Evolutionary conservation across 805 yeast species (phyloP), one percentile per base, ranked within the genome.

Genomic region (Yarrowia sp.): DNA sequence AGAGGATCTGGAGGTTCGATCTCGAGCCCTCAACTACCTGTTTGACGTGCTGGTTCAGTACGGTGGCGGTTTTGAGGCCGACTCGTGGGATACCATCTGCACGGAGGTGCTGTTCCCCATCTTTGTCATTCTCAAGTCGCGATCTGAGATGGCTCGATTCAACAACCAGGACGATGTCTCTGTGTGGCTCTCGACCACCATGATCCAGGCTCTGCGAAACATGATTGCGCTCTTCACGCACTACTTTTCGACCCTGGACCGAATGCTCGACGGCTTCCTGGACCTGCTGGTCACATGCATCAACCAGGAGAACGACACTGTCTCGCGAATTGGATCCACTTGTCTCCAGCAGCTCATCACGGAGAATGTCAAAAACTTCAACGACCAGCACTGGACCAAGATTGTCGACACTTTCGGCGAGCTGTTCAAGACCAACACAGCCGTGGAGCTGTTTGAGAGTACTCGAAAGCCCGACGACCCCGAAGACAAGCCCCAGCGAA

Each of bases 291-390:
- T 86, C 1, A 87, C 93, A 6, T 95, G 99, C 76, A 90, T 95
- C 59, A 91, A 97, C 70, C 99, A 95, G 75, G 97, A 92, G 70
- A 93, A 95, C 74, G 99, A 95, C 71, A 92, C 98, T 0, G 92
- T 96, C 70, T 96, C 98, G 0, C 82, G 96, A 70, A 93, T 93
- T 68, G 99, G 99, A 35, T 83, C 96, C 71, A 85, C 93, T 9
- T 92, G 99, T 74, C 80, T 95, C 66, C 88, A 89, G 69, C 89
- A 87, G 68, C 79, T 95, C 67, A 82, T 95, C 65, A 76, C 86
- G n/a, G 88, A 88, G 68, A 96, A 95, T 72, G 83, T 86, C 68
- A 70, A 75, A 9, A 85, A 84, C 70, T 90, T 95, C 72, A 73
- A 76, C 21, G 80, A 77, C 11, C 77, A 77, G 7, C 93, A 96